phyloP scores from a whole-genome alignment of 805 yeast genomes.

The Grigorovia transvaalensis region DNA sequence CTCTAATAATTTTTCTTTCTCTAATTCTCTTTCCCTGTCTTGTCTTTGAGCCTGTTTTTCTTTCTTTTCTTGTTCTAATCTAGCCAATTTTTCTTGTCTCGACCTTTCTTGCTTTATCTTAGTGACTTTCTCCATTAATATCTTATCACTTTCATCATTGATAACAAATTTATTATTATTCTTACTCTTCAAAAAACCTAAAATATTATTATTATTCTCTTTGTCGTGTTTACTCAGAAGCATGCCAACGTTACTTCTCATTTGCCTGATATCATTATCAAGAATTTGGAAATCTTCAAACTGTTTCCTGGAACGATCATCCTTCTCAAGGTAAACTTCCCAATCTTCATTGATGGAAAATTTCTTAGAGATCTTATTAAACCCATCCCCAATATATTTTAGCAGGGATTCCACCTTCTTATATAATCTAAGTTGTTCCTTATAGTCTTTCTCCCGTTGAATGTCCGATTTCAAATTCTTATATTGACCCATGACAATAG shows the following conservation, averaged over 20 bases:
- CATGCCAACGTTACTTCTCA: slow-evolving; percentile 8
- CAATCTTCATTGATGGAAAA: slow-evolving; percentile 12
- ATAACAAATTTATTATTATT: slow-evolving; percentile 2
- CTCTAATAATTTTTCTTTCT: slow-evolving; percentile 15
- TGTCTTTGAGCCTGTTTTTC: slow-evolving; percentile 4
- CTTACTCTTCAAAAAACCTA: slow-evolving; percentile 4
- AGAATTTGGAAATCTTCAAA: slow-evolving; percentile 22
- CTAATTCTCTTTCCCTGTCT: slow-evolving; percentile 9
- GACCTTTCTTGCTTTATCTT: slow-evolving; percentile 14
- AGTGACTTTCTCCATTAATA: slow-evolving; percentile 16
- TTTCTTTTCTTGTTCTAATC: background rate
- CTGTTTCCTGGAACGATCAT: slow-evolving; percentile 9
- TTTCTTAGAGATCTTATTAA: slow-evolving; percentile 13
- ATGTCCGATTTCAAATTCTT: slow-evolving; percentile 10
- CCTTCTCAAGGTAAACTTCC: slow-evolving; percentile 5
- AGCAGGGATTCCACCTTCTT: slow-evolving; percentile 13
- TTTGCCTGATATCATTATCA: slow-evolving; percentile 21
- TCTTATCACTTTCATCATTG: slow-evolving; percentile 14
- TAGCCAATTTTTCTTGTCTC: slow-evolving; percentile 5
- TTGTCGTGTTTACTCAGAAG: background rate
- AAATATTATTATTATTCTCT: background rate
- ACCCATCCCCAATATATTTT: slow-evolving; percentile 20
- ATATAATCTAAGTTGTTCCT: slow-evolving; percentile 7
- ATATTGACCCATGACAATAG: slow-evolving; percentile 19
- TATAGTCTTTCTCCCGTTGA: slow-evolving; percentile 4